These are phyloP conservation scores for Suhomyces sp. DNA, from an alignment of 805 yeast species.

Conservation along the genomic window DNA sequence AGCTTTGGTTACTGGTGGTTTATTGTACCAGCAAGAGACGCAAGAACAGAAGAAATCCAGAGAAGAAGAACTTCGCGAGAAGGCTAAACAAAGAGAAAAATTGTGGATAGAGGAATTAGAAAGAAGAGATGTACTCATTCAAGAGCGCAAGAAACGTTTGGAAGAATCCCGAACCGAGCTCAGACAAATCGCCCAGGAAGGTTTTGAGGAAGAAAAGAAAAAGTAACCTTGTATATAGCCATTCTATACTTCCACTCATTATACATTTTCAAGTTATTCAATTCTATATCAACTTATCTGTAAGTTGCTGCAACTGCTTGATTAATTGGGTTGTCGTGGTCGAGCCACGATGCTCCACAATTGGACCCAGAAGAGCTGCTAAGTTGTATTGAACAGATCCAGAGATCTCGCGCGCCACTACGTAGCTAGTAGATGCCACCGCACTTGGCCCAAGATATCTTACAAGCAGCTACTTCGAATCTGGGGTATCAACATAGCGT, in stretches of 20 bases:
- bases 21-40: constrained; percentile 55
- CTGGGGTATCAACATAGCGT: neutral
- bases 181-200: constrained; percentile 31
- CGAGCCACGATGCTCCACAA: neutral
- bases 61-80: constrained; percentile 66
- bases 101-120: constrained; percentile 90
- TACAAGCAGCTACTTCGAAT: neutral
- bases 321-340: neutral
- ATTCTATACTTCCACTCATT: neutral
- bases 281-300: neutral
- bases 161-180: constrained; percentile 53
- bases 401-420: neutral
- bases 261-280: neutral
- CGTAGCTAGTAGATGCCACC: neutral
- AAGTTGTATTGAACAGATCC: neutral
- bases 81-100: constrained; percentile 81
- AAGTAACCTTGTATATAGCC: neutral
- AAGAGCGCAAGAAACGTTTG: constrained; percentile 65
- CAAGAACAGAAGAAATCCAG: constrained; percentile 45
- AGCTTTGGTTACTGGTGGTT: constrained; percentile 80
- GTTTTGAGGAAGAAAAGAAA: constrained; percentile 26
- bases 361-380: neutral
- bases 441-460: neutral
- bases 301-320: neutral
- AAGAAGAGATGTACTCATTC: constrained; percentile 73